Evolutionary conservation across 2,329 filamentous ascomycete genomes (phyloP).

Genomic region (Ascochyta koolunga): DNA sequence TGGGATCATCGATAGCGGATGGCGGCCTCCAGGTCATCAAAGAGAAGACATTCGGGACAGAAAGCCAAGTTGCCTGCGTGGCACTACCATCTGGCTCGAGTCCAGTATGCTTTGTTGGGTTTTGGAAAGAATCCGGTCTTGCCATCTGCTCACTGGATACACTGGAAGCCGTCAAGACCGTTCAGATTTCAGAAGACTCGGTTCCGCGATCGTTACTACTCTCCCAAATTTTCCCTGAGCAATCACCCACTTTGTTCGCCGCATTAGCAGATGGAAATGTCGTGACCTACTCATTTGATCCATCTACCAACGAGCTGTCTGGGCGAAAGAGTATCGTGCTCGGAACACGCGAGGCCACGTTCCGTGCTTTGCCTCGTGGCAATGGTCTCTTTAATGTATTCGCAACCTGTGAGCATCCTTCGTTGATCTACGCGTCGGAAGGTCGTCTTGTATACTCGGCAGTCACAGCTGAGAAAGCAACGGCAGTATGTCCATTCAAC

Average conservation of each 20-base stretch:
- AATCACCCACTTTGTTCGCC: conserved; percentile 79
- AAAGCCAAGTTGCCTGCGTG: conserved; percentile 85
- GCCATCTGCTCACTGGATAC: conserved; percentile 73
- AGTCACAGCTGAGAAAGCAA: conserved; percentile 85
- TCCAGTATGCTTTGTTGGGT: conserved; percentile 78
- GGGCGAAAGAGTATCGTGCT: conserved; percentile 81
- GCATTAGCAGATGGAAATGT: conserved; percentile 93
- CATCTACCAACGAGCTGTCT: conserved; percentile 66
- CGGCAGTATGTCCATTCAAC: conserved; percentile 82
- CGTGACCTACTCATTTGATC: conserved; percentile 77
- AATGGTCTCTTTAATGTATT: conserved; percentile 78
- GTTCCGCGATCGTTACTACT: conserved; percentile 84
- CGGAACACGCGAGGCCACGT: conserved; percentile 81
- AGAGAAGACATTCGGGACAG: conserved; percentile 65
- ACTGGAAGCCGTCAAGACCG: conserved; percentile 69
- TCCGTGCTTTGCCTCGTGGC: conserved; percentile 76
- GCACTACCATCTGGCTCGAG: conserved; percentile 70
- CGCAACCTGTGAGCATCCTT: conserved; percentile 91
- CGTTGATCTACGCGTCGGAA: conserved; percentile 88
- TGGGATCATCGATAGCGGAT: conserved; percentile 23
- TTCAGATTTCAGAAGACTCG: conserved; percentile 64
- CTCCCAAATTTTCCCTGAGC: conserved; percentile 72
- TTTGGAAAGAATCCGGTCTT: conserved; percentile 83
- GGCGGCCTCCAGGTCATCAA: conserved; percentile 63
- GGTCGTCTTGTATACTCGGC: conserved; percentile 90